Evolutionary conservation across 495 filamentous ascomycete species (phyloP), one percentile per base, ranked within the genome.

Genomic region (Endocarpon pusillum): DNA sequence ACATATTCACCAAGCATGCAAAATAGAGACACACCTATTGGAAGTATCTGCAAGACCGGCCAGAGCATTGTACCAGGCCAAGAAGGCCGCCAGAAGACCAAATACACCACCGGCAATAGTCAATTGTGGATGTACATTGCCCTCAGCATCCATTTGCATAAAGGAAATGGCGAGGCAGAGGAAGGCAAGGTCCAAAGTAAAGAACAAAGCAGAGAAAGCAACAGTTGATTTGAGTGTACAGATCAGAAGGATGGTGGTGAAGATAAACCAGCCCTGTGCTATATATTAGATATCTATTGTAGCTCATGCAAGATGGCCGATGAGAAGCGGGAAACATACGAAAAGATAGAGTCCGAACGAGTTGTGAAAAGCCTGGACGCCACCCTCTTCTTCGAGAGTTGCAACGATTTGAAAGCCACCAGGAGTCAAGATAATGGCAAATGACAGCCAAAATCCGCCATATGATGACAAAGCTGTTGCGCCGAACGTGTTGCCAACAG

Each of bases 401-500:
- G 45, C 50, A 0, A 56, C 35, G 27, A 85, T 79, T 12, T 67
- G 49, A 45, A 80, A 78, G 19, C 77, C 79, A 39, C 74, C 69
- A 1, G 84, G 81, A 19, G 87, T 94, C 45, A 93, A 59, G 47
- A 92, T 67, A 60, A 96, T 82, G 45, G 69, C 89, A 51, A 80
- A 86, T 19, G 83, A 68, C 46, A 97, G 64, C 89, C 89, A 97
- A 74, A 97, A 97, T 43, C 87, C 89, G 44, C 89, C 89, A 55
- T 87, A 97, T 4, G 89, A 96, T 7, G 85, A 89, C 42, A 97
- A 70, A 33, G 89, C 89, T 34, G 86, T 96, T 36, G 86, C 89
- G 75, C 84, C 89, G 41, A 97, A 97, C 26, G 89, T 94, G 72
- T 91, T 94, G 40, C 86, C 89, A 6, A 91, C 73, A 36, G 87